Conservation (phyloP, 305 asterid species). For the Fraxinus floribunda region DNA sequence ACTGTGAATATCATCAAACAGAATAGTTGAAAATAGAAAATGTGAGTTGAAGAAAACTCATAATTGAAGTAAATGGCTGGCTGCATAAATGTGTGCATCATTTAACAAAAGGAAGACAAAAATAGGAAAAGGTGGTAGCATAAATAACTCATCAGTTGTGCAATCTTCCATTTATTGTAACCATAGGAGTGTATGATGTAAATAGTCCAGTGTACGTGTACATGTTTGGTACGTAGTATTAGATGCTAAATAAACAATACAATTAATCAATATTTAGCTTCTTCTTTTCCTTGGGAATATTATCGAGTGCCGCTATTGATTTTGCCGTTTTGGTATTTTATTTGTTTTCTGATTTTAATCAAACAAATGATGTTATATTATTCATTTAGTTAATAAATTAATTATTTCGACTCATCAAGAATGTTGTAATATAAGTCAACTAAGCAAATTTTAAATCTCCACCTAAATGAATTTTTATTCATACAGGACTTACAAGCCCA, state of each 20-base stretch:
- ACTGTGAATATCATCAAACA: constrained; percentile 30
- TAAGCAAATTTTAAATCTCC: not conserved
- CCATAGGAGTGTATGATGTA: constrained; percentile 30
- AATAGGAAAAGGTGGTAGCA: constrained; percentile 23
- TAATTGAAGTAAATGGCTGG: constrained; percentile 20
- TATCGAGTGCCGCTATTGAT: not conserved
- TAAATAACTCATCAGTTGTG: constrained; percentile 12
- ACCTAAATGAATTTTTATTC: not conserved
- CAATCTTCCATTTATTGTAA: constrained; percentile 37
- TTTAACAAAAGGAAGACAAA: constrained; percentile 17
- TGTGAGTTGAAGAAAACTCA: constrained; percentile 25
- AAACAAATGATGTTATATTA: not conserved
- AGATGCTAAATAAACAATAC: not conserved
- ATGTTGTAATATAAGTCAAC: not conserved
- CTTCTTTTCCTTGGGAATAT: not conserved
- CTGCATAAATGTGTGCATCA: constrained; percentile 32
- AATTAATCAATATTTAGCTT: not conserved
- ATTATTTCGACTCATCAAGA: not conserved
- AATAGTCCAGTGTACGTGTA: constrained; percentile 37
- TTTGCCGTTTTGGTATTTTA: not conserved
- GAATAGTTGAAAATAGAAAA: constrained; percentile 28
- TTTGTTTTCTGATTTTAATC: not conserved
- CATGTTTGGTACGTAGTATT: not conserved
- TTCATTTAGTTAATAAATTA: not conserved
- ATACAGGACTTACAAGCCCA: not conserved